Base-by-base conservation (phyloP, 371 early-diverging fungal species). In the Mycotypha africana region DNA sequence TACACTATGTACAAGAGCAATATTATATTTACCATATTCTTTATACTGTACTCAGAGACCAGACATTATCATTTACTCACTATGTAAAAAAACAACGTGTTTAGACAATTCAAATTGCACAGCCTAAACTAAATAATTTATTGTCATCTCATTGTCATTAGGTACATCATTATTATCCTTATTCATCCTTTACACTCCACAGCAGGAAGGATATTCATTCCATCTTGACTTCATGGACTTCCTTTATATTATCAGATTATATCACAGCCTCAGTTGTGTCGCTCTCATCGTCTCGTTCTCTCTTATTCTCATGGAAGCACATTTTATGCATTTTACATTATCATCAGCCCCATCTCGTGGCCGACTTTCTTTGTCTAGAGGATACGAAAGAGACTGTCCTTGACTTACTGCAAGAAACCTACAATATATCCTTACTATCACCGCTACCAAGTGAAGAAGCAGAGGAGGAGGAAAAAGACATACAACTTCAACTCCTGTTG, bases 241-340 rank as follows among this genome's bases (percentile, higher is more conserved):
- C 67, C 22, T 59, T 57, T 25, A 74, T 74, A n/a, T 62, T 85
- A 8, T 64, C 61, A 14, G 72, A 76, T 30, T 87, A 85, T 49
- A 65, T 64, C 14, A 67, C 73, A 44, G 66, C 63, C 28, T 53
- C 63, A 0, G 30, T 79, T 19, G 57, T 80, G 38, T 66, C 70
- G 34, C 54, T n/a, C n/a, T n/a, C n/a, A n/a, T n/a, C n/a, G n/a
- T 3, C 74, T 70, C 28, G 82, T 88, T 56, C 62, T 79, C 36
- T 76, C 78, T n/a, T n/a, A n/a, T n/a, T n/a, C n/a, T n/a, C n/a
- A n/a, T n/a, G n/a, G n/a, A n/a, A n/a, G n/a, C n/a, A n/a, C n/a
- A n/a, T n/a, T n/a, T n/a, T n/a, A n/a, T n/a, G n/a, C 12, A 67
- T 87, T 14, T 61, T 86, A 33, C 84, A 88, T 53, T 70, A 76